These are phyloP conservation scores for Yamadazyma conglobata DNA, from an alignment of 1,139 yeast species.

Conservation along the genomic window DNA sequence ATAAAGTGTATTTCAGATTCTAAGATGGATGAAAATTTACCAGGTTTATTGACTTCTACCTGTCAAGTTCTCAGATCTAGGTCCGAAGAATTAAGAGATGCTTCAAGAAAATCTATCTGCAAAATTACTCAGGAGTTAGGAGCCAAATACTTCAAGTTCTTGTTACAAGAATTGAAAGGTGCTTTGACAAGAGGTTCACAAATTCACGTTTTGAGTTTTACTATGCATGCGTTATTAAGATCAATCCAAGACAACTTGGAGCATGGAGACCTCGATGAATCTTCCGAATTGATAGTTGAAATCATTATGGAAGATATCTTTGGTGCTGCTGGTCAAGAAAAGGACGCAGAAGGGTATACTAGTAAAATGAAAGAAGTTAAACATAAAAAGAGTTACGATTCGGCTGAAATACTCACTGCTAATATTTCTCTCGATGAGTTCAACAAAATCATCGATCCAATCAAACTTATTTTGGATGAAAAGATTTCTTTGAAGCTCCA, in stretches of 20 bases:
- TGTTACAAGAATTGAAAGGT: conserved; percentile 70
- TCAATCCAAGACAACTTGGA: conserved; percentile 44
- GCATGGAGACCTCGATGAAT: conserved; percentile 77
- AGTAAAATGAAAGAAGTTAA: conserved; percentile 89
- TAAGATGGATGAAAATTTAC: conserved; percentile 56
- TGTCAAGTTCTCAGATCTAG: conserved; percentile 87
- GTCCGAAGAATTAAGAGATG: conserved; percentile 85
- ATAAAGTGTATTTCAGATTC: conserved; percentile 61
- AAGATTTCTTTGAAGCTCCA: conserved; percentile 66
- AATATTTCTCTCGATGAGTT: conserved; percentile 62
- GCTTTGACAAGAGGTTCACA: conserved; percentile 91
- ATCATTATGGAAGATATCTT: conserved; percentile 89
- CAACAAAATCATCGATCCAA: conserved; percentile 62
- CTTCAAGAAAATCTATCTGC: conserved; percentile 74
- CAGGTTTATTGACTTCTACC: conserved; percentile 77
- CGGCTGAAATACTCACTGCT: conserved; percentile 73
- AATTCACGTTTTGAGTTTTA: conserved; percentile 86
- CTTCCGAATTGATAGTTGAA: conserved; percentile 58
- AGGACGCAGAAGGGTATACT: conserved; percentile 89
- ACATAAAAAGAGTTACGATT: conserved; percentile 82
- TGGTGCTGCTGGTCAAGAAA: conserved; percentile 91
- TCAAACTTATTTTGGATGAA: conserved; percentile 63
- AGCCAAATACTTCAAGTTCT: conserved; percentile 66
- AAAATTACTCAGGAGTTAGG: conserved; percentile 66
- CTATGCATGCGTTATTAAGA: conserved; percentile 70